Evolutionary conservation across 1,139 yeast genomes (phyloP).

Genomic region (Pneumocystis wakefieldiae): DNA sequence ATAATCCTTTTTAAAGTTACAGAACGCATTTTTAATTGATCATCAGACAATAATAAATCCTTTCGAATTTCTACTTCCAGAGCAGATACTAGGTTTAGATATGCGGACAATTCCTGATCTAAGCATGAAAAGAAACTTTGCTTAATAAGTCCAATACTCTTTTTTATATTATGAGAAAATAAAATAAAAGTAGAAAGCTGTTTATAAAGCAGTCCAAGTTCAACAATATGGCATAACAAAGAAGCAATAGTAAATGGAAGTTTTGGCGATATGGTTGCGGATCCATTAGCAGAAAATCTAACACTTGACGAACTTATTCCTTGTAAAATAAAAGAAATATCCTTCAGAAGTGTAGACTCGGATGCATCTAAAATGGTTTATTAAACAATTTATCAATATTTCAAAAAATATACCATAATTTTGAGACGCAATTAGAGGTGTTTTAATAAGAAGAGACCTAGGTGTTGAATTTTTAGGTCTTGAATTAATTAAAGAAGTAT

Average conservation of each 20-base stretch:
- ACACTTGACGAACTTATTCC: slow-evolving; percentile 60
- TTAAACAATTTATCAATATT: background rate
- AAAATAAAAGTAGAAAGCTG: slow-evolving; percentile 28
- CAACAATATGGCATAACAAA: slow-evolving; percentile 43
- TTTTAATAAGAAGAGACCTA: background rate
- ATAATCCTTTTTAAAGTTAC: slow-evolving; percentile 29
- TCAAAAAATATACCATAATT: background rate
- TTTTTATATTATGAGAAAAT: slow-evolving; percentile 21
- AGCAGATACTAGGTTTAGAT: slow-evolving; percentile 41
- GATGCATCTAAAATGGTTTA: slow-evolving; percentile 18
- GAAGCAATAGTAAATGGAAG: slow-evolving; percentile 47
- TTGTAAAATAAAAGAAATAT: slow-evolving; percentile 49
- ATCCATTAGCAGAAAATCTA: slow-evolving; percentile 30
- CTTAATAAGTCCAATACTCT: slow-evolving; percentile 32
- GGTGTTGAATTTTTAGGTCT: background rate
- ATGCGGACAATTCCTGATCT: slow-evolving; percentile 38
- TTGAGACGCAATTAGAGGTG: background rate
- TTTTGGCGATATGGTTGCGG: slow-evolving; percentile 34
- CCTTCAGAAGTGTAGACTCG: slow-evolving; percentile 41
- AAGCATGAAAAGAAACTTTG: slow-evolving; percentile 50
- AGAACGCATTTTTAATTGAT: slow-evolving; percentile 16
- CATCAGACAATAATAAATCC: slow-evolving; percentile 14
- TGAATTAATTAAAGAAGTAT: background rate
- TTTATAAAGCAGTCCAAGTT: slow-evolving; percentile 57
- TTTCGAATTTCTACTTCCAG: slow-evolving; percentile 30